phyloP scores from a whole-genome alignment of 345 rosid species.

The Ricinus communis region DNA sequence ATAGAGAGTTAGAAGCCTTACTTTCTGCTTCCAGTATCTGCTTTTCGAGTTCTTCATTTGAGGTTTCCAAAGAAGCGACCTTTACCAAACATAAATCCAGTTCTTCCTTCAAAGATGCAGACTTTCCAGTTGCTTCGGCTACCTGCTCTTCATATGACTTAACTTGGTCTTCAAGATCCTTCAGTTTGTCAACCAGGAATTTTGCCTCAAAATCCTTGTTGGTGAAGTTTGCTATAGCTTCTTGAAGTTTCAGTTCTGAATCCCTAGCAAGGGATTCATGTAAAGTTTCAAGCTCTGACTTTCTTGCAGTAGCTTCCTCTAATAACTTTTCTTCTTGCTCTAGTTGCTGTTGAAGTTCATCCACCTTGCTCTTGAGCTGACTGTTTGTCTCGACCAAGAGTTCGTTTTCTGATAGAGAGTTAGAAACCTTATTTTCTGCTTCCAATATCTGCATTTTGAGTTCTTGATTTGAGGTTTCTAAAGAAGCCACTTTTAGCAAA shows the following conservation, averaged over 20 bases:
- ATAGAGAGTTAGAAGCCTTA: slow-evolving; percentile 53
- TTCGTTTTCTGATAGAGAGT: slow-evolving; percentile 60
- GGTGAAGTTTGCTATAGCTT: slow-evolving; percentile 54
- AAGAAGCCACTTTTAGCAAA: slow-evolving; percentile 50
- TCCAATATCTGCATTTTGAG: slow-evolving; percentile 55
- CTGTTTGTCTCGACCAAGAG: slow-evolving; percentile 68
- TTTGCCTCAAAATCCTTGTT: slow-evolving; percentile 74
- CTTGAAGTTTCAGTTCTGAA: slow-evolving; percentile 61
- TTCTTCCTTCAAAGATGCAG: slow-evolving; percentile 64
- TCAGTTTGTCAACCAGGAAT: slow-evolving; percentile 61
- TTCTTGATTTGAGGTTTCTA: slow-evolving; percentile 59
- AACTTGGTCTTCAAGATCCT: slow-evolving; percentile 56
- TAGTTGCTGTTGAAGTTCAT: slow-evolving; percentile 59
- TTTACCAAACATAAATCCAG: slow-evolving; percentile 53
- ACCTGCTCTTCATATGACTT: slow-evolving; percentile 60
- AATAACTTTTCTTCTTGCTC: slow-evolving; percentile 51
- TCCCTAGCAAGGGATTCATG: slow-evolving; percentile 60
- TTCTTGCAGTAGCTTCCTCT: slow-evolving; percentile 54
- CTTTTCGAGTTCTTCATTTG: slow-evolving; percentile 60
- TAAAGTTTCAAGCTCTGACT: slow-evolving; percentile 60
- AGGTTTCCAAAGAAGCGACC: slow-evolving; percentile 56
- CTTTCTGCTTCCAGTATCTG: slow-evolving; percentile 57
- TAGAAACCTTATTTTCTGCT: slow-evolving; percentile 59
- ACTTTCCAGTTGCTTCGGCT: slow-evolving; percentile 51
- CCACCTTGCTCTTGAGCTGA: slow-evolving; percentile 72